phyloP scores from a whole-genome alignment of 2,329 filamentous ascomycete species.

The Niveomyces coronatus region DNA sequence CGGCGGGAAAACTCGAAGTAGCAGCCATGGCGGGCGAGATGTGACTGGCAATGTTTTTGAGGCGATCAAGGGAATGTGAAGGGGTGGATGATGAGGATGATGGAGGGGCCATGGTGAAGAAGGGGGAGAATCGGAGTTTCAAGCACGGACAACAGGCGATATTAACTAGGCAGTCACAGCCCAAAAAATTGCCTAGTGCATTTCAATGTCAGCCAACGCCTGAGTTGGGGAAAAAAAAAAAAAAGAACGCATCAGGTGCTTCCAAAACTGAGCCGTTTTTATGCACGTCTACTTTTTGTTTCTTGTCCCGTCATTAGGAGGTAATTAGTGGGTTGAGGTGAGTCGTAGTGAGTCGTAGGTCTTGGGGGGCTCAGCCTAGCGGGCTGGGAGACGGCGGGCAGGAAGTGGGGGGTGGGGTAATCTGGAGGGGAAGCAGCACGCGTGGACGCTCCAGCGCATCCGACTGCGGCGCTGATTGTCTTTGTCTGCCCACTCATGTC shows the following conservation, averaged over 20 bases:
- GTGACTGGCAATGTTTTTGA: constrained; percentile 57
- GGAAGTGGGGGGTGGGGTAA: constrained; percentile 1
- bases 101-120: constrained; percentile 12
- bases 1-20: constrained; percentile 60
- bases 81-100: constrained; percentile 28
- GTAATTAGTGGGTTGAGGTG: constrained; percentile 3
- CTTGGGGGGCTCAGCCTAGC: background rate
- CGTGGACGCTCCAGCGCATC: no score
- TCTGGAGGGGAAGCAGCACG: no score
- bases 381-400: background rate
- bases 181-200: no score
- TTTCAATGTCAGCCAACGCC: background rate
- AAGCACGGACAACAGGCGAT: background rate
- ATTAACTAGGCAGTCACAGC: no score
- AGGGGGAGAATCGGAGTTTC: background rate
- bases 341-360: background rate
- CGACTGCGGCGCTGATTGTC: no score
- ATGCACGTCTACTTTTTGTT: no score
- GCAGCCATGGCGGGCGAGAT: constrained; percentile 49
- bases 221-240: background rate
- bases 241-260: background rate
- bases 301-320: background rate
- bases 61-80: constrained; percentile 39
- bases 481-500: constrained; percentile 3
- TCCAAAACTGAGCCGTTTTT: no score